Base-by-base conservation (phyloP, 768 basidiomycete genomes). In the Suillus alpinus region DNA sequence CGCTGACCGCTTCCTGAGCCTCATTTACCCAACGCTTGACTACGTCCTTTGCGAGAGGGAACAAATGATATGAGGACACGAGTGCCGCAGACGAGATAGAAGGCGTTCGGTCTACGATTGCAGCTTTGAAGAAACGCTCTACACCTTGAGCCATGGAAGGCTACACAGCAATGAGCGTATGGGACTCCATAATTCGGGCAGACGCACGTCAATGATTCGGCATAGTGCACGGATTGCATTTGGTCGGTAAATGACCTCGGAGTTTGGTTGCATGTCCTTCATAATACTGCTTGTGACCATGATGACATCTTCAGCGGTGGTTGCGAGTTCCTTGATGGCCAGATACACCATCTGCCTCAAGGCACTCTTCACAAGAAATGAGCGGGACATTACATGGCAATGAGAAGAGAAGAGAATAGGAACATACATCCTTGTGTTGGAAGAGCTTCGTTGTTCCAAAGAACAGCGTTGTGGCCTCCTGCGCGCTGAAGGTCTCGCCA, bases 21-120 rank as follows among this genome's bases (percentile, higher is more conserved):
- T 99, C 97, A 74, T 98, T 98, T n/a, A 93, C 93, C 97, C 97
- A 99, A 68, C 97, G 89, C 71, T 94, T 95, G 63, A 98, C 96
- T 55, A 98, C 94, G 65, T 98, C 94, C 70, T 93, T 94, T 1
- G 96, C 92, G 62, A 86, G 80, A 52, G 94, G 94, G 82, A 89
- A 96, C 62, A 98, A 85, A 75, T 99, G 96, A 72, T 98, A 98
- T 2, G 97, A 90, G 14, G 97, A 98, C 50, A 99, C 92, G 68
- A 99, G 85, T 4, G 97, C 94, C 34, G 96, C 95, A 26, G 95
- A 95, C 6, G 97, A 91, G 69, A 98, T 97, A 60, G 94, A 92
- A 1, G 95, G 88, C 69, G 92, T 97, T 62, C 90, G 88, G 80
- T 98, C 97, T 47, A 99, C 96, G 64, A 99, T 97, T 57, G 97